Evolutionary conservation across 2,329 filamentous ascomycete species (phyloP).

Genomic region (Pestalotiopsis sp.): DNA sequence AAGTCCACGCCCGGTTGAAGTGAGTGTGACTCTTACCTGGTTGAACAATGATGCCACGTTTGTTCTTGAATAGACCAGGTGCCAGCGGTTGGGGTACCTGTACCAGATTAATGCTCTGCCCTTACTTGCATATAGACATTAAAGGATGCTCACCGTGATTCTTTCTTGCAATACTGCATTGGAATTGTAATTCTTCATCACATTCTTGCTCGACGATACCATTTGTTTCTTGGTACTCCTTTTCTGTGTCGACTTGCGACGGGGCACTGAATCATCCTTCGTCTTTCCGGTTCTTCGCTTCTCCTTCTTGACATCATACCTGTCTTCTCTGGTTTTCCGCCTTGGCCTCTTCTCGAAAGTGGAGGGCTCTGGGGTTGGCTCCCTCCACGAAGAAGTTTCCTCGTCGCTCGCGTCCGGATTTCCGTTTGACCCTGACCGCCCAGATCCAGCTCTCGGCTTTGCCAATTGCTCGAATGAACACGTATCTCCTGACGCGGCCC

Average conservation of each 20-base stretch:
- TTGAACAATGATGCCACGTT: slow-evolving; percentile 32
- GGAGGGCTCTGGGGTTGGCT: slow-evolving; percentile 10
- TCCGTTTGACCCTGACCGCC: background rate
- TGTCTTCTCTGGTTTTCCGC: slow-evolving; percentile 55
- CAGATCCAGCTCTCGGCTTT: slow-evolving; percentile 11
- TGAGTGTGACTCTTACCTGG: slow-evolving; percentile 32
- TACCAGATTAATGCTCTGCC: background rate
- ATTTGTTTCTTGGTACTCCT: slow-evolving; percentile 27
- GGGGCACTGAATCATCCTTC: slow-evolving; percentile 12
- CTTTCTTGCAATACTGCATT: slow-evolving; percentile 51
- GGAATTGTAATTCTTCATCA: slow-evolving; percentile 58
- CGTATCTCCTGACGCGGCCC: background rate
- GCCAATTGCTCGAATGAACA: slow-evolving; percentile 8
- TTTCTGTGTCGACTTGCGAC: slow-evolving; percentile 16
- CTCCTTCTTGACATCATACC: slow-evolving; percentile 47
- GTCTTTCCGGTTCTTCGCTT: slow-evolving; percentile 25
- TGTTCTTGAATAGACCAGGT: slow-evolving; percentile 46
- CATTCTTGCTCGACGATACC: slow-evolving; percentile 40
- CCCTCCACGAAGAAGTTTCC: slow-evolving; percentile 19
- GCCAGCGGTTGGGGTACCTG: slow-evolving; percentile 31
- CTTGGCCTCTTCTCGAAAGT: slow-evolving; percentile 51
- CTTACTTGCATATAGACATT: too few relatives aligned
- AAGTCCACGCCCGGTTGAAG: background rate
- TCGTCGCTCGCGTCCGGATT: background rate
- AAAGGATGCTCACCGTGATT: slow-evolving; percentile 46